Evolutionary conservation across 805 yeast genomes (phyloP).

Genomic region (Teunomyces cretensis): DNA sequence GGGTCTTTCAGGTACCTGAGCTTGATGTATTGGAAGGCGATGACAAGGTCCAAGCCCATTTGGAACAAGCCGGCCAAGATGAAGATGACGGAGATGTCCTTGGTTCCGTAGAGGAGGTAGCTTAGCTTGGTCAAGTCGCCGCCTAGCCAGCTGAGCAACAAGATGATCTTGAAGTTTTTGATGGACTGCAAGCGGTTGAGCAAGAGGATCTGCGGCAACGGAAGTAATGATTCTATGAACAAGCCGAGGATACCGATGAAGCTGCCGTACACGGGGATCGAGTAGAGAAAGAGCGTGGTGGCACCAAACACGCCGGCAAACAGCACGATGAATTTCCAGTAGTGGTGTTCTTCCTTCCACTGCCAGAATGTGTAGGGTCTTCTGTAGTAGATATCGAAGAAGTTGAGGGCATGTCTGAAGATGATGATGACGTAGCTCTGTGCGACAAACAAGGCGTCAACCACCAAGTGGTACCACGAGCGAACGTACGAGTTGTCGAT

Average conservation of each 20-base stretch:
- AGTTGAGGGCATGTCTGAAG: conserved; percentile 41
- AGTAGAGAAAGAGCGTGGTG: conserved; percentile 40
- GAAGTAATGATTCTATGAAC: conserved; percentile 68
- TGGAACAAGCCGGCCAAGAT: conserved; percentile 74
- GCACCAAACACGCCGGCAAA: conserved; percentile 44
- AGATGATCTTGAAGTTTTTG: conserved; percentile 74
- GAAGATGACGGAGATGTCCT: conserved; percentile 62
- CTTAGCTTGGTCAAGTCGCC: conserved; percentile 82
- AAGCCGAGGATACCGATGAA: conserved; percentile 63
- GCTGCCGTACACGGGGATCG: conserved; percentile 41
- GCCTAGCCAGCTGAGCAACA: conserved; percentile 81
- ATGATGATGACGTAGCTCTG: conserved; percentile 11
- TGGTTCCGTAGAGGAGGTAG: conserved; percentile 74
- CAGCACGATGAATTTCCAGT: conserved; percentile 60
- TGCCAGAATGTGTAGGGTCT: conserved; percentile 81
- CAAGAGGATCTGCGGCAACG: conserved; percentile 76
- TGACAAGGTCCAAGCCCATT: conserved; percentile 69
- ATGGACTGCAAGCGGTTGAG: conserved; percentile 64
- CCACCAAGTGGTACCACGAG: conserved; percentile 2
- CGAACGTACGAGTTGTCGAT: conserved; percentile 3
- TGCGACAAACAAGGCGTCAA: conserved; percentile 9
- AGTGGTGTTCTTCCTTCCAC: conserved; percentile 62
- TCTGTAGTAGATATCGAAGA: conserved; percentile 68
- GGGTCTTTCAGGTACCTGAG: conserved; percentile 37
- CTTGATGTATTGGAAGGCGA: conserved; percentile 70